Evolutionary conservation across 495 filamentous ascomycete species (phyloP).

Genomic region (Penicillium antarcticum): DNA sequence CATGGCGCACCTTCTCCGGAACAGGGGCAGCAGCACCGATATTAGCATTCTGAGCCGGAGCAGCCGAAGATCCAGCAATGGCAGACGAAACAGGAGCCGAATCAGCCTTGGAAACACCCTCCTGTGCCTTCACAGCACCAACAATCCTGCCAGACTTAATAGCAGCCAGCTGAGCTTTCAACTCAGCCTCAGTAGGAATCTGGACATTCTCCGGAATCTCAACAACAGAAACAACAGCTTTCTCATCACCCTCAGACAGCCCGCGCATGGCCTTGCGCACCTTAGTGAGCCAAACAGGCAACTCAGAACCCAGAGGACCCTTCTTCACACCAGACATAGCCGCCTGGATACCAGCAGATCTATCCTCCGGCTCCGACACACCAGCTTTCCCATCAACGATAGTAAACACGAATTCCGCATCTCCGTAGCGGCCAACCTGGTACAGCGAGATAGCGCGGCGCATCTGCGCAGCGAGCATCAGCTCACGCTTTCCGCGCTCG

Average conservation of each 20-base stretch:
- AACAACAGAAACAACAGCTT: slow-evolving; percentile 50
- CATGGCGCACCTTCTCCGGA: slow-evolving; percentile 62
- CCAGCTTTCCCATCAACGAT: slow-evolving; percentile 59
- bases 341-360: slow-evolving; percentile 29
- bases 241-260: slow-evolving; percentile 60
- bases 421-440: slow-evolving; percentile 66
- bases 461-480: slow-evolving; percentile 77
- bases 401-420: slow-evolving; percentile 70
- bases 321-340: slow-evolving; percentile 47
- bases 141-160: slow-evolving; percentile 23
- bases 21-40: not conserved
- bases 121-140: slow-evolving; percentile 10
- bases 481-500: slow-evolving; percentile 73
- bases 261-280: slow-evolving; percentile 45
- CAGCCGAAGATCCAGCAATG: not conserved
- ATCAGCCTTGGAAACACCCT: slow-evolving; percentile 6
- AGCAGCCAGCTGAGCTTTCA: slow-evolving; percentile 32
- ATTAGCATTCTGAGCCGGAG: not conserved
- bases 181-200: slow-evolving; percentile 37
- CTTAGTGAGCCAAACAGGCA: slow-evolving; percentile 63
- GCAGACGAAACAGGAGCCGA: slow-evolving; percentile 2
- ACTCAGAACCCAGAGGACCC: slow-evolving; percentile 44
- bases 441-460: slow-evolving; percentile 73
- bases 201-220: slow-evolving; percentile 60
- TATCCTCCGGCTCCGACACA: slow-evolving; percentile 50